phyloP scores from a whole-genome alignment of 306 rosid species.

The Vigna trinervia region DNA sequence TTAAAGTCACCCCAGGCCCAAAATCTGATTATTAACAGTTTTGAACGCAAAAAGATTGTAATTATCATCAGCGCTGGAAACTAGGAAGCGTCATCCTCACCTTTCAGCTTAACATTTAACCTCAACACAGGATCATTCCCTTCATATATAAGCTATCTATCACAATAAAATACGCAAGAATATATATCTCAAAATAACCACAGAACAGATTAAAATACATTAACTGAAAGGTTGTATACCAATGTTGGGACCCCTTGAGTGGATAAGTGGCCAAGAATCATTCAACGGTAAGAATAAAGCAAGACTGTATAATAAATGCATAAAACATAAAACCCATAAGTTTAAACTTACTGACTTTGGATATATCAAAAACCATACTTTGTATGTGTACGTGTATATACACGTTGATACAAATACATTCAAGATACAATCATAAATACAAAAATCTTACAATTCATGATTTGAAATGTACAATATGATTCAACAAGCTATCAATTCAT shows the following conservation, averaged over 20 bases:
- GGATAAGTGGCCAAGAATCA: constrained; percentile 9
- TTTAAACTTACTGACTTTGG: neutral
- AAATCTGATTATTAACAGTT: constrained; percentile 14
- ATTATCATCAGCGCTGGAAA: neutral
- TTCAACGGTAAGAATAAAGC: constrained; percentile 9
- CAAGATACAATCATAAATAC: neutral
- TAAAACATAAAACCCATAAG: neutral
- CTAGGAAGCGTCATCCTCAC: constrained; percentile 15
- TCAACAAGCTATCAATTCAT: neutral
- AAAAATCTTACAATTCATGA: neutral
- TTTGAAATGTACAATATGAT: neutral
- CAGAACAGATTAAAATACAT: neutral
- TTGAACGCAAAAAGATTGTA: constrained; percentile 34
- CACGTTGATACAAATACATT: constrained; percentile 10
- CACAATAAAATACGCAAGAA: constrained; percentile 21
- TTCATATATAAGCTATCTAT: neutral
- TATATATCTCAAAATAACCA: constrained; percentile 12
- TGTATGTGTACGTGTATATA: neutral
- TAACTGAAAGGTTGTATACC: constrained; percentile 19
- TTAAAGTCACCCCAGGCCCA: neutral
- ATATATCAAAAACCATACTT: constrained; percentile 17
- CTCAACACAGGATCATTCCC: constrained; percentile 3
- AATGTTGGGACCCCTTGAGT: neutral
- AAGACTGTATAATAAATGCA: constrained; percentile 4
- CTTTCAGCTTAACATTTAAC: constrained; percentile 27